Base-by-base conservation (phyloP, 345 rosid genomes). In the Kernera saxatilis region DNA sequence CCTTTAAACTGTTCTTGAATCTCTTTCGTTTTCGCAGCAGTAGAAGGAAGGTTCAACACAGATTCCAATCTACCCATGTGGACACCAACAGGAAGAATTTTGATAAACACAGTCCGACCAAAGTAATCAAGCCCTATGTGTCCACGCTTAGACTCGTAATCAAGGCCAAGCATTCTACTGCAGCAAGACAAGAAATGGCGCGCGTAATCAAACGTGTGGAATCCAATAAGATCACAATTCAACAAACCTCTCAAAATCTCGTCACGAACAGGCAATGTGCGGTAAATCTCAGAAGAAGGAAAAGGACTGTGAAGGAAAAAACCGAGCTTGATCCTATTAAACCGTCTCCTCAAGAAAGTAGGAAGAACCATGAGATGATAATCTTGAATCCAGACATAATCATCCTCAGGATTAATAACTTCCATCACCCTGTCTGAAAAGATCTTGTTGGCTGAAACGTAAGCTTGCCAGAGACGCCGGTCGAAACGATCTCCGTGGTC, bases 341-440 rank as follows among this genome's bases (percentile, higher is more conserved):
- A 78, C 6, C 77, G 77, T 67, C 58, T 74, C 72, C 84, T 81
- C 79, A 81, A 74, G 62, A 81, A 77, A 2, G 79, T 73, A 50
- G 81, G 84, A 40, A 81, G 77, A 41, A 81, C 69, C 84, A 81
- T 74, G 30, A 81, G 84, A 76, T 81, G 81, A 63, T 81, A 81
- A 67, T 81, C 84, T 7, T 81, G 81, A 70, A 74, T 72, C 81
- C 84, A 81, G 5, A 81, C 81, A 19, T 58, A 77, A 51, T 81
- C 84, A 32, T 77, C 75, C 40, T 78, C 82, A 10, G 84, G 75
- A 64, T 78, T 81, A 0, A 78, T 71, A 11, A 81, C 73, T 58
- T 81, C 84, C 84, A 67, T 67, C 17, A 81, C 79, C 64, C 76
- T 70, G 51, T 81, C 81, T 0, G 81, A 80, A 21, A 81, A 81